Percentiles rank a stretch among this genome's conserved stretches.
Conservation (phyloP, 108 stramenopile species). For the Cyclostephanos invisitatus region DNA sequence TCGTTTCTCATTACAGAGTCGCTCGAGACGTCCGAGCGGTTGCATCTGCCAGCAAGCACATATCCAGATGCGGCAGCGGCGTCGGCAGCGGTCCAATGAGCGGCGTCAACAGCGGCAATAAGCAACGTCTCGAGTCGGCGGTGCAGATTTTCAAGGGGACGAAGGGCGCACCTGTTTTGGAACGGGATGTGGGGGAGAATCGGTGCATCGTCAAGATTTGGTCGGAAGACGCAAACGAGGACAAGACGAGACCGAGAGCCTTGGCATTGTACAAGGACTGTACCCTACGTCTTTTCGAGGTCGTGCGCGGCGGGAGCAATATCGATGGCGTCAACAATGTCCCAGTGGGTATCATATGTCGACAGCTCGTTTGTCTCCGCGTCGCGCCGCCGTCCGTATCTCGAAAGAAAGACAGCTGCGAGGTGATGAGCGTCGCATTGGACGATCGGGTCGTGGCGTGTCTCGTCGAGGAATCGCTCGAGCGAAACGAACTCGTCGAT, state of each 20-base stretch:
- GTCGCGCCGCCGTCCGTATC: constrained; percentile 26
- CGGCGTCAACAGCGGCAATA: not conserved
- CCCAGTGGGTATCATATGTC: constrained; percentile 21
- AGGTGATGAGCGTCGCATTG: constrained; percentile 15
- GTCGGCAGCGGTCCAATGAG: not conserved
- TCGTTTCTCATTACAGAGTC: constrained; percentile 39
- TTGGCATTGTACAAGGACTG: constrained; percentile 33
- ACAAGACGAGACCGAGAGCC: constrained; percentile 9
- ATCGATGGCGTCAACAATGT: not conserved
- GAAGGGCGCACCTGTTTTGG: constrained; percentile 21
- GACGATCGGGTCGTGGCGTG: constrained; percentile 37
- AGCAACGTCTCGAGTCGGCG: constrained; percentile 26
- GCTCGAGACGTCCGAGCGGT: constrained; percentile 36
- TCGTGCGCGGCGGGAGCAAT: constrained; percentile 18
- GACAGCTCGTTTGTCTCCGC: constrained; percentile 33
- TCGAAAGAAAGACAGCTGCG: constrained; percentile 22
- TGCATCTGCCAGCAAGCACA: constrained; percentile 17
- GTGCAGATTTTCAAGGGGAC: constrained; percentile 39
- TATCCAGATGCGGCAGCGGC: constrained; percentile 5
- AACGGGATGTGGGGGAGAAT: not conserved
- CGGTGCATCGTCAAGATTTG: constrained; percentile 34
- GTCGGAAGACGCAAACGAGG: constrained; percentile 5
- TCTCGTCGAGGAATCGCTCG: constrained; percentile 16
- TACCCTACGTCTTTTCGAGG: constrained; percentile 46
- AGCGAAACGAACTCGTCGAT: not conserved